Conservation (phyloP, 1,284 basidiomycete species). For the Austroboletus novae-zelandiae region DNA sequence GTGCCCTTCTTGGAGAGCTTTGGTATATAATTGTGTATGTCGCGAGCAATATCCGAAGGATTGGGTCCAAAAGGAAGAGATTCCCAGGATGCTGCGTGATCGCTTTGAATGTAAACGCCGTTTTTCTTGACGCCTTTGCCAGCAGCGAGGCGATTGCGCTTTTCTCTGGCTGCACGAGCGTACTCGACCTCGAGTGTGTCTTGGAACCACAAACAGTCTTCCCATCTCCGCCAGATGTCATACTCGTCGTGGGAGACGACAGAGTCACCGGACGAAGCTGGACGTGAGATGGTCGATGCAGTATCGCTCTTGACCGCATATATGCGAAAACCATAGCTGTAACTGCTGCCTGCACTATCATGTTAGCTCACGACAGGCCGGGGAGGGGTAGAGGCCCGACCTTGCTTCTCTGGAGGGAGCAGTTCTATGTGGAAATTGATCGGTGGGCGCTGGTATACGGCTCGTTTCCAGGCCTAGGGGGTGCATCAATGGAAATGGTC, state of each 20-base stretch:
- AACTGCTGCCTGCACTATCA: constrained; percentile 44
- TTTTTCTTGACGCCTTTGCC: constrained; percentile 77
- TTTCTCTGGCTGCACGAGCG: constrained; percentile 54
- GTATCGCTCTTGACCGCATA: constrained; percentile 44
- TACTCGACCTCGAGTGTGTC: constrained; percentile 67
- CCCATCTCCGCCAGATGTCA: constrained; percentile 75
- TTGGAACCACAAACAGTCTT: constrained; percentile 75
- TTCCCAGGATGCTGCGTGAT: constrained; percentile 76
- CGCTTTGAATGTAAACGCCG: constrained; percentile 62
- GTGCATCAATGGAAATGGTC: constrained; percentile 2
- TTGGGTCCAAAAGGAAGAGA: constrained; percentile 82
- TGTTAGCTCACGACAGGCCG: not conserved
- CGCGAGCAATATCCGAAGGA: constrained; percentile 61
- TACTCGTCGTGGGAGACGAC: constrained; percentile 47
- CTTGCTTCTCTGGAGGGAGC: constrained; percentile 56
- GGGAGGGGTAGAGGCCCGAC: constrained; percentile 34
- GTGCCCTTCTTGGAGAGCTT: constrained; percentile 67
- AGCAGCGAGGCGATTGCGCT: constrained; percentile 57
- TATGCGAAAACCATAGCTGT: constrained; percentile 63
- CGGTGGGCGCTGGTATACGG: constrained; percentile 59
- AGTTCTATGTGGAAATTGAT: constrained; percentile 56
- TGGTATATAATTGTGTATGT: constrained; percentile 65
- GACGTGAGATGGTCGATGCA: constrained; percentile 38
- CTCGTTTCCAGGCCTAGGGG: constrained; percentile 50
- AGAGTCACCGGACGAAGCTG: constrained; percentile 20